Percentiles rank a stretch among this genome's conserved stretches.
phyloP scores from a whole-genome alignment of 2,329 filamentous ascomycete genomes.

The Diaporthe longicolla region DNA sequence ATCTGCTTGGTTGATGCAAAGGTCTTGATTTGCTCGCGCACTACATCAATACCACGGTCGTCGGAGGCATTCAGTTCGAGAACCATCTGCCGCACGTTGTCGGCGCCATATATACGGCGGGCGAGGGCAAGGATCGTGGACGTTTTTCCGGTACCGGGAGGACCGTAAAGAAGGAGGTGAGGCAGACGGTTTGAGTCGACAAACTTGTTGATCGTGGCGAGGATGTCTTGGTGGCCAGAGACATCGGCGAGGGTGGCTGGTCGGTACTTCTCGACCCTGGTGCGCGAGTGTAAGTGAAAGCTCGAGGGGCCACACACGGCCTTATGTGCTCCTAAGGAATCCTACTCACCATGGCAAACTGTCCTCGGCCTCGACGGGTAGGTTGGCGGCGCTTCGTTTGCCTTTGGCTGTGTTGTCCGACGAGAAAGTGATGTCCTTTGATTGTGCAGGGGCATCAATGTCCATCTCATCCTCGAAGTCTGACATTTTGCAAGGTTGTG shows the following conservation, averaged over 20 bases:
- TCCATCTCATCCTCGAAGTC: conserved; percentile 75
- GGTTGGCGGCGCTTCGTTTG: conserved; percentile 91
- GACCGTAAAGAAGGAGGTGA: conserved; percentile 96
- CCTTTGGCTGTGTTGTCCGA: conserved; percentile 84
- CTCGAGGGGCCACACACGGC: background rate
- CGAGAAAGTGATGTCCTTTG: conserved; percentile 75
- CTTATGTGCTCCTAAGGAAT: background rate
- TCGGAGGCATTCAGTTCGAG: conserved; percentile 97
- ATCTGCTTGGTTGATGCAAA: conserved; percentile 99
- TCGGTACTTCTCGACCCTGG: conserved; percentile 96
- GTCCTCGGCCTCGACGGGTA: conserved; percentile 94
- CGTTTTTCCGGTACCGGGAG: conserved; percentile 96
- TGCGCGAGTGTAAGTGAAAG: background rate
- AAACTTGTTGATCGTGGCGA: conserved; percentile 98
- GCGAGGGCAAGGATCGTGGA: conserved; percentile 96
- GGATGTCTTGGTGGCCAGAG: conserved; percentile 96
- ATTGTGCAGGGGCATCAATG: conserved; percentile 64
- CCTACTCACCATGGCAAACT: conserved; percentile 85
- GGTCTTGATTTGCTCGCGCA: conserved; percentile 99
- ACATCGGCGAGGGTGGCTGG: conserved; percentile 92
- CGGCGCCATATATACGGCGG: conserved; percentile 89
- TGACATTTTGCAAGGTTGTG: conserved; percentile 62
- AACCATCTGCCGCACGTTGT: conserved; percentile 98
- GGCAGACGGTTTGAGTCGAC: conserved; percentile 94
- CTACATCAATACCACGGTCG: conserved; percentile 97